A percentile compares a stretch with the other conserved stretches of the same genome.
phyloP scores from a whole-genome alignment of 495 filamentous ascomycete genomes.

The Xylaria longipes region DNA sequence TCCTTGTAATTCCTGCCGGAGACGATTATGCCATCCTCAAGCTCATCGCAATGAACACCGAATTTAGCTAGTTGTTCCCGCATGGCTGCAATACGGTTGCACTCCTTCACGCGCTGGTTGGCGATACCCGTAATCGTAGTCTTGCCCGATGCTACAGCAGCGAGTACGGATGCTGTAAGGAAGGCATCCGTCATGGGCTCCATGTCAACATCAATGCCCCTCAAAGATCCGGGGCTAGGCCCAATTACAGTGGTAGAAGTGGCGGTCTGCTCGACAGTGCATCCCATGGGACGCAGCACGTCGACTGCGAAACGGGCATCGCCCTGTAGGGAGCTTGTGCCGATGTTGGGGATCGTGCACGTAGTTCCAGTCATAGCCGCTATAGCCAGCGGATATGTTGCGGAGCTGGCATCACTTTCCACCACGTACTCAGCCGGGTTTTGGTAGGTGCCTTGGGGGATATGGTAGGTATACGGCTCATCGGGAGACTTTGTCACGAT shows the following conservation, averaged over 20 bases:
- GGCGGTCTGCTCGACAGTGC: constrained; percentile 82
- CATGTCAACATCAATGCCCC: constrained; percentile 85
- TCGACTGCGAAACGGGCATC: constrained; percentile 95
- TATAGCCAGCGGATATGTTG: constrained; percentile 94
- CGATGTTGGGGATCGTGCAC: constrained; percentile 96
- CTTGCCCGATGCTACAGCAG: constrained; percentile 84
- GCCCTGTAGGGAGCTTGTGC: constrained; percentile 87
- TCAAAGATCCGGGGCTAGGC: constrained; percentile 73
- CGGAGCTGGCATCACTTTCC: constrained; percentile 96
- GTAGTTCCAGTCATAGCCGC: constrained; percentile 94
- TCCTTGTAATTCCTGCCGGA: constrained; percentile 68
- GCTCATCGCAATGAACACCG: constrained; percentile 83
- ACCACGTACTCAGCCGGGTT: constrained; percentile 89
- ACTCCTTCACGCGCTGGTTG: constrained; percentile 99
- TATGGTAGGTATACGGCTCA: constrained; percentile 91
- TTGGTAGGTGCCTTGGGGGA: constrained; percentile 82
- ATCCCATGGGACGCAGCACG: constrained; percentile 92
- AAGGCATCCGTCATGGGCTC: constrained; percentile 99
- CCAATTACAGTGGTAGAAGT: constrained; percentile 92
- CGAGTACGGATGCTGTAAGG: constrained; percentile 90
- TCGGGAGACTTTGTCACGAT: constrained; percentile 63
- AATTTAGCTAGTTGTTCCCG: constrained; percentile 96
- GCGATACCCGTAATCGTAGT: constrained; percentile 93
- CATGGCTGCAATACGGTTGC: constrained; percentile 96
- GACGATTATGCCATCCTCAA: constrained; percentile 91